phyloP scores from a whole-genome alignment of 177 flowering plant species.

The Telopea speciosissima region DNA sequence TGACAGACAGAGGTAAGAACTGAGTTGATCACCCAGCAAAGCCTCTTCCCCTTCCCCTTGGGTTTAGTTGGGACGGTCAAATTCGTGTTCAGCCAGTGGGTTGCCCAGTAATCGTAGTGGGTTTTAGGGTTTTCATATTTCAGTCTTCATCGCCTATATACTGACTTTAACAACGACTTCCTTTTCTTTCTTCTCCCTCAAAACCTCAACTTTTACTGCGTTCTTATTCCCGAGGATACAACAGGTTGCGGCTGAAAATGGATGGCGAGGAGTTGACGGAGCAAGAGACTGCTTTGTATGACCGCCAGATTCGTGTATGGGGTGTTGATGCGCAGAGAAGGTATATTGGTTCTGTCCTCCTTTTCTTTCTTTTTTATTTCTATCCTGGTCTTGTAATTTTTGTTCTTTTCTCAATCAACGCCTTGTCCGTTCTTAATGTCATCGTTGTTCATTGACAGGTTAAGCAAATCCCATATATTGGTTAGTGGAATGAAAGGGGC shows the following conservation, averaged over 20 bases:
- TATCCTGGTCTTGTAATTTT: background rate
- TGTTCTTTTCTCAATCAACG: background rate
- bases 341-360: conserved; percentile 20
- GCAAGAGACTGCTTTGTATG: conserved; percentile 95
- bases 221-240: background rate
- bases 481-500: conserved; percentile 86
- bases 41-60: too few relatives aligned
- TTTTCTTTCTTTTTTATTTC: background rate
- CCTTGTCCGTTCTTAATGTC: background rate
- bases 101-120: background rate
- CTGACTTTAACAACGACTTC: background rate
- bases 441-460: conserved; percentile 30
- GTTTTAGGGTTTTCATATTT: background rate
- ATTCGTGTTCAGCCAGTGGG: too few relatives aligned
- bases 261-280: conserved; percentile 86
- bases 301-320: conserved; percentile 99
- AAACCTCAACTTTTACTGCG: background rate
- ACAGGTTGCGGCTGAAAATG: conserved; percentile 32
- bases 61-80: too few relatives aligned
- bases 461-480: conserved; percentile 80
- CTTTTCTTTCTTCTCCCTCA: background rate
- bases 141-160: too few relatives aligned
- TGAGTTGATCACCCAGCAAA: too few relatives aligned
- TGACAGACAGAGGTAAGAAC: too few relatives aligned
- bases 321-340: conserved; percentile 96